phyloP scores from a whole-genome alignment of 129 eudicot species.

The Oenanthe sinensis region DNA sequence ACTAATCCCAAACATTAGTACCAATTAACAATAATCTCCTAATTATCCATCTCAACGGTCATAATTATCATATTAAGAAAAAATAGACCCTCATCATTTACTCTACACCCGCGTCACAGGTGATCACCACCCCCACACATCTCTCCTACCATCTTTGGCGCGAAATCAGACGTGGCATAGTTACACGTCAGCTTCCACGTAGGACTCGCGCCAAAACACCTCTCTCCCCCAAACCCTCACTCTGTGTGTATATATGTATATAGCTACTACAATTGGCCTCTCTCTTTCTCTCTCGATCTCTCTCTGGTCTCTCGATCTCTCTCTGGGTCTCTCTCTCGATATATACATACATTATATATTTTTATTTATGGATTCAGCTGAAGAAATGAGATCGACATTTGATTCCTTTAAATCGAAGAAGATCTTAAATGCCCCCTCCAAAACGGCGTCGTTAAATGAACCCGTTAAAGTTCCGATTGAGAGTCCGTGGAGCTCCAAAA shows the following conservation, averaged over 20 bases:
- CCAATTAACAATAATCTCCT: neutral
- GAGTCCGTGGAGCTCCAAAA: slow-evolving; percentile 41
- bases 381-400: slow-evolving; percentile 20
- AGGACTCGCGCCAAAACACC: slow-evolving; percentile 48
- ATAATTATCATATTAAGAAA: neutral
- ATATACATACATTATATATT: neutral
- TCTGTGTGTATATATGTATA: slow-evolving; percentile 12
- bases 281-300: slow-evolving; percentile 6
- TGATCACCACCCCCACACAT: neutral
- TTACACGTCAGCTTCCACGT: slow-evolving; percentile 26
- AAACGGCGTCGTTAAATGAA: slow-evolving; percentile 20
- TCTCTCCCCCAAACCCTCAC: slow-evolving; percentile 44
- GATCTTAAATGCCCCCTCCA: slow-evolving; percentile 7
- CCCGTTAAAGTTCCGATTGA: slow-evolving; percentile 16
- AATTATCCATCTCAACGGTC: slow-evolving; percentile 1
- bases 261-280: neutral
- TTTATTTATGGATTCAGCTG: slow-evolving; percentile 25
- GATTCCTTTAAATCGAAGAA: slow-evolving; percentile 45
- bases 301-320: neutral
- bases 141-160: slow-evolving; percentile 29
- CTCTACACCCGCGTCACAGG: neutral
- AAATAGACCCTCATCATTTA: neutral
- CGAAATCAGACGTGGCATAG: slow-evolving; percentile 50
- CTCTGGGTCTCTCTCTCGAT: neutral
- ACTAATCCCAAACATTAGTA: neutral